Evolutionary conservation across 257 asterid species (phyloP), one percentile per base, ranked within the genome.

Genomic region (Solanum peruvianum): DNA sequence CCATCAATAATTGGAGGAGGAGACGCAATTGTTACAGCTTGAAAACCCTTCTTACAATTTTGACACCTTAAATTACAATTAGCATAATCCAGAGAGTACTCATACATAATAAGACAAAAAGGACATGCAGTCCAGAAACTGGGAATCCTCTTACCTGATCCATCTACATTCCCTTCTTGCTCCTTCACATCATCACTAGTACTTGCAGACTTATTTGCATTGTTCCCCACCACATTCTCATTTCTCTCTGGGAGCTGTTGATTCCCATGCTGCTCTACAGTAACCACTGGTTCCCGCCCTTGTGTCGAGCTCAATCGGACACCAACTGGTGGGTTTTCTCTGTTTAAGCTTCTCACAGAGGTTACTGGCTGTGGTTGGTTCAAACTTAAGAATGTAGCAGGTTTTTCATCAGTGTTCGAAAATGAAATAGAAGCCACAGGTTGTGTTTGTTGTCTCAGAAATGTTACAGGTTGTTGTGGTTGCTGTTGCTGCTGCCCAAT

Each of bases 51-150:
- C 90, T 85, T 93, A 85, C 99, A 96, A n/a, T 92, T 92, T 91
- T 92, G 97, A 88, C 99, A 97, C 84, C 93, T 88, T 87, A 97
- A 58, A 13, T 91, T 91, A 90, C 98, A 94, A 31, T 94, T 96
- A 25, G 67, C 88, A 86, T 97, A 97, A 87, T 87, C 71, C 87
- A 56, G 84, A 78, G 95, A 94, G 90, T 95, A 95, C 93, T 96
- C 98, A 37, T 92, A 97, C 98, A 97, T 94, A 76, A 92, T 90
- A 82, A 88, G 96, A 80, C 99, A 97, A 56, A 94, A 94, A 11
- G 98, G 98, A 49, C 98, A 95, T 1, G 98, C 91, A 33, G 96
- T 94, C 97, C 97, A 94, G 87, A 95, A 92, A 85, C 89, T 87
- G 14, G 83, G 87, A 11, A 47, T 78, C 82, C 47, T 11, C 84